Evolutionary conservation across 2,329 filamentous ascomycete genomes (phyloP), one percentile per base, ranked within the genome.

Genomic region (Neobulgaria alba): DNA sequence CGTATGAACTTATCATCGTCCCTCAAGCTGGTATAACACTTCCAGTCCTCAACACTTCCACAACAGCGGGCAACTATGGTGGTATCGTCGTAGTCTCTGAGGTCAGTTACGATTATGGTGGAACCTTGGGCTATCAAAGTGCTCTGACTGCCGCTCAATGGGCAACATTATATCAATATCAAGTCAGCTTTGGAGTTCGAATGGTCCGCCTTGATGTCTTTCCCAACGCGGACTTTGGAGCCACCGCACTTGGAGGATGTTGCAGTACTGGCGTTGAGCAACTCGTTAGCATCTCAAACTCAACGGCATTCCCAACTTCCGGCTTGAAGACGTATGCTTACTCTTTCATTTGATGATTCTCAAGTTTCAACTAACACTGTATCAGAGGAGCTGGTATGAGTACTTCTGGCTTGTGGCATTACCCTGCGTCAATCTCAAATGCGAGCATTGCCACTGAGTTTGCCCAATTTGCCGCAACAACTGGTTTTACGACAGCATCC

Each of bases 141-240:
- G 51, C 50, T 23, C 56, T 80, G 43, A 77, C 72, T 8, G 53
- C 64, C 4, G 66, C 64, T 31, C 76, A 80, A 62, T 77, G 71
- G 72, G 63, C 68, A 20, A 54, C 66, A 35, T 56, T 80, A 2
- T 76, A 73, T 49, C 63, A 65, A 35, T 80, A 80, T 50, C 76
- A 80, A 57, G 63, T 64, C 2, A 60, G 60, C 18, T 80, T 77
- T 48, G 71, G 73, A 15, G 71, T 76, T 10, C 67, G 76, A 19
- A 74, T 79, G 72, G 73, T 79, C 20, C 71, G 75, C 35, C 60
- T 76, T 15, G 73, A 78, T 52, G 72, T 71, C 4, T 77, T 67
- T 49, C 76, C 76, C 4, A 66, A 65, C 5, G 56, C 67, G 10
- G 64, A 67, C 8, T 73, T 67, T 51, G 72, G 73, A 51, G 48